Evolutionary conservation across 75 land plant species (phyloP), one percentile per base, ranked within the genome.

Genomic region (Gnetum montanum): DNA sequence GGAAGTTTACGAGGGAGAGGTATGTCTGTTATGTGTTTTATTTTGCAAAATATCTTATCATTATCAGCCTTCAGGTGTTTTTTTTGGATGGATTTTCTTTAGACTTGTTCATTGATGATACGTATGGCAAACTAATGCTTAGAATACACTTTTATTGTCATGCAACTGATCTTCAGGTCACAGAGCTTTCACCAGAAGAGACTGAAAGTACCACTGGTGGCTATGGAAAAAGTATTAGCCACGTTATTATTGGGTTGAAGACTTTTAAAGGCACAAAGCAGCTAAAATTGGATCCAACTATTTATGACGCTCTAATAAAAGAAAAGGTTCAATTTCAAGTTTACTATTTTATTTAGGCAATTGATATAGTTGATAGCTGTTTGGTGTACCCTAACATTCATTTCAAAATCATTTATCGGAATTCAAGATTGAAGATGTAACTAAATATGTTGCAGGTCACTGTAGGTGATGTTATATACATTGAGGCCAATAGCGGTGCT

Each of bases 1-100:
- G 68, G 98, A 93, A 53, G 98, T 93, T 36, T 93, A 85, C 63
- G 98, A 93, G 75, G 97, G 98, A 54, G 98, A 93, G 84, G 98
- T 66, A 69, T 66, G 82, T 67, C 51, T 6, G 46, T 49, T 33
- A 18, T 0, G 4, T 18, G 10, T n/a, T 47, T 16, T n/a, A n/a
- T n/a, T 46, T 26, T n/a, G n/a, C n/a, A n/a, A n/a, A n/a, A n/a
- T n/a, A n/a, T n/a, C n/a, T n/a, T n/a, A n/a, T n/a, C n/a, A n/a
- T n/a, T n/a, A n/a, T n/a, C n/a, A n/a, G n/a, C n/a, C n/a, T n/a
- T n/a, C n/a, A n/a, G n/a, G n/a, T n/a, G n/a, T n/a, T n/a, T n/a
- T n/a, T n/a, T n/a, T n/a, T n/a, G n/a, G n/a, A n/a, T n/a, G n/a
- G n/a, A n/a, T n/a, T n/a, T n/a, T n/a, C n/a, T n/a, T n/a, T n/a